Conservation (phyloP, 2,329 filamentous ascomycete genomes). For the Xenosphaeropsis pyriputrescens region DNA sequence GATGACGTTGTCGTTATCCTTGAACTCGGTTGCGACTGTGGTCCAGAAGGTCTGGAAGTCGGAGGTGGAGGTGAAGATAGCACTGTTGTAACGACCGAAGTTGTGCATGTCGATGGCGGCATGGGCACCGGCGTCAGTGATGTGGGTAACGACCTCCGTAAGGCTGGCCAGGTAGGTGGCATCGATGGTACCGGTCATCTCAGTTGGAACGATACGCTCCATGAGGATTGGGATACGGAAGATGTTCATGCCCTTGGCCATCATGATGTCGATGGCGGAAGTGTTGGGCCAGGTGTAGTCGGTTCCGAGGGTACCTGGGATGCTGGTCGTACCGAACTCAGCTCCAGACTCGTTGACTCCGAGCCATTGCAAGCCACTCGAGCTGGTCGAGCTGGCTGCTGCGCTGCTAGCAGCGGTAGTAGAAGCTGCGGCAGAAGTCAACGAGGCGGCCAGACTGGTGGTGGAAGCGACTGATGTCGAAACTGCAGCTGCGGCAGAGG, state of each 20-base stretch:
- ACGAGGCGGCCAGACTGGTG: no score
- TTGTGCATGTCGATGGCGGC: conserved; percentile 31
- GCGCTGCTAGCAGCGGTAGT: no score
- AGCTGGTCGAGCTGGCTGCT: no score
- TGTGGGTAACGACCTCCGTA: conserved; percentile 23
- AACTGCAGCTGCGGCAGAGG: no score
- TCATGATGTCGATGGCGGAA: conserved; percentile 14
- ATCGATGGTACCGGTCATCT: conserved; percentile 26
- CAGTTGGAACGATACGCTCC: conserved; percentile 35
- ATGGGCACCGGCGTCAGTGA: conserved; percentile 24
- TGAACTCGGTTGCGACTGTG: conserved; percentile 20
- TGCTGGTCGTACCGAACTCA: conserved; percentile 38
- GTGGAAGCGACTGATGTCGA: no score
- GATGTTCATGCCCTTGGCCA: conserved; percentile 36
- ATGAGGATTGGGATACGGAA: conserved; percentile 42
- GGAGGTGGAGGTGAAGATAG: conserved; percentile 16
- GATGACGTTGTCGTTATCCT: conserved; percentile 18
- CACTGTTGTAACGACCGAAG: conserved; percentile 27
- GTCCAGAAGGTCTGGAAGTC: conserved; percentile 22
- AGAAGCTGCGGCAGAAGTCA: no score
- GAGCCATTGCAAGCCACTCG: conserved; percentile 19
- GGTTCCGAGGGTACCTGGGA: conserved; percentile 36
- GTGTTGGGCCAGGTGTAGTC: conserved; percentile 42
- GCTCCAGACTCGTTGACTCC: conserved; percentile 30
- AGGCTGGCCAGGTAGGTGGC: conserved; percentile 25